These are phyloP conservation scores for Petunia axillaris DNA, from an alignment of 257 asterid genomes.

Conservation along the genomic window DNA sequence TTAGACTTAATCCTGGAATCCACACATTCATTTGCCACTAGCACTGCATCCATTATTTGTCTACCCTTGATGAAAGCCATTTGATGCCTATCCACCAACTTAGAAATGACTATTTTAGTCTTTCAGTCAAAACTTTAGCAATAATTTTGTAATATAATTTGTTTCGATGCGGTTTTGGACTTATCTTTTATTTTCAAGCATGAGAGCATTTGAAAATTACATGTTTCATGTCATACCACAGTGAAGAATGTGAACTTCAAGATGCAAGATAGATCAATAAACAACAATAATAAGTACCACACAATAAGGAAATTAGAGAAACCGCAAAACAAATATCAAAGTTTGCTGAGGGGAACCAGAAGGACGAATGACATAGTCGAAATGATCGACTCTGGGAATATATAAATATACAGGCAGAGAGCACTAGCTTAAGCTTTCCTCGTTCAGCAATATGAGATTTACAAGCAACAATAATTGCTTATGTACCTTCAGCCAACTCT, in stretches of 20 bases:
- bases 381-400: neutral
- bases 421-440: neutral
- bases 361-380: neutral
- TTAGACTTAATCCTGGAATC: too few species aligned
- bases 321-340: neutral
- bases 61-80: too few species aligned
- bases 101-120: too few species aligned
- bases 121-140: too few species aligned
- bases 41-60: too few species aligned
- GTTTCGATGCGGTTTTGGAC: neutral
- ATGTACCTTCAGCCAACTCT: slow-evolving; percentile 89
- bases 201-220: neutral
- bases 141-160: neutral
- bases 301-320: neutral
- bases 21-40: too few species aligned
- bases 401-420: neutral
- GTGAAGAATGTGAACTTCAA: slow-evolving; percentile 8
- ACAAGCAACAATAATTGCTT: slow-evolving; percentile 20
- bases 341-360: neutral
- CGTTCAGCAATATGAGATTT: neutral
- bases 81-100: too few species aligned
- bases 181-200: neutral
- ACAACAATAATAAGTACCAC: neutral
- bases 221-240: neutral
- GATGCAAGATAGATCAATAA: slow-evolving; percentile 4